These are phyloP conservation scores for Ustilago vetiveriae DNA, from an alignment of 1,284 basidiomycete species.

Conservation along the genomic window DNA sequence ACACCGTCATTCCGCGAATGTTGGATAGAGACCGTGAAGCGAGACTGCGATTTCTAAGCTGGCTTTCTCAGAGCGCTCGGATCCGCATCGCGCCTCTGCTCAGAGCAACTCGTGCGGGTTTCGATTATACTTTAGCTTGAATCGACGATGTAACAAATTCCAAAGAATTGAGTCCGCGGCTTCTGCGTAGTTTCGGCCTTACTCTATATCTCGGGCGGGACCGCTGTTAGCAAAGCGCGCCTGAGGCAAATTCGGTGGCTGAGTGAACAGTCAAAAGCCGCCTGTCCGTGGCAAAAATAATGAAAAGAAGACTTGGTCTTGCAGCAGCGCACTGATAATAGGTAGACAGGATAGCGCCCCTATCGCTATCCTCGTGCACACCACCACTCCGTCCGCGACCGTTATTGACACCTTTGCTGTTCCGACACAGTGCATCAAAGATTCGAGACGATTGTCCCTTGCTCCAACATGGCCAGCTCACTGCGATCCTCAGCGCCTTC, in stretches of 20 bases:
- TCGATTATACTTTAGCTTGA: too few relatives aligned
- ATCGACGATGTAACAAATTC: too few relatives aligned
- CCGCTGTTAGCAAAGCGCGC: too few relatives aligned
- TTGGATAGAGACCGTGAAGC: too few relatives aligned
- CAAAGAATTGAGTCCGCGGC: too few relatives aligned
- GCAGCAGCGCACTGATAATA: neutral
- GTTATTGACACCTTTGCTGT: neutral
- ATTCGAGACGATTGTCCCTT: neutral
- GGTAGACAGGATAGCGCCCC: too few relatives aligned
- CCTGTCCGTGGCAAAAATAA: neutral
- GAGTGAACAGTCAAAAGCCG: neutral
- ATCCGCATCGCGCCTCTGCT: too few relatives aligned
- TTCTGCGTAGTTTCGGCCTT: neutral
- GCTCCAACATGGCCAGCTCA: constrained; percentile 27
- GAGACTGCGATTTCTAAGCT: too few relatives aligned
- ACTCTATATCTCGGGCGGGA: constrained; percentile 2
- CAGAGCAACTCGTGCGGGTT: too few relatives aligned
- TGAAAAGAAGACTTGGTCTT: neutral
- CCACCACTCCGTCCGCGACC: neutral
- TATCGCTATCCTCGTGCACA: neutral
- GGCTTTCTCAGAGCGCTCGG: too few relatives aligned
- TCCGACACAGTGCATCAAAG: neutral
- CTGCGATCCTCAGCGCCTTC: constrained; percentile 31
- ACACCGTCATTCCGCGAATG: too few relatives aligned
- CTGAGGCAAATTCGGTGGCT: too few relatives aligned